Conservation (phyloP, 2,329 filamentous ascomycete species). For the Drechslerella dactyloides region DNA sequence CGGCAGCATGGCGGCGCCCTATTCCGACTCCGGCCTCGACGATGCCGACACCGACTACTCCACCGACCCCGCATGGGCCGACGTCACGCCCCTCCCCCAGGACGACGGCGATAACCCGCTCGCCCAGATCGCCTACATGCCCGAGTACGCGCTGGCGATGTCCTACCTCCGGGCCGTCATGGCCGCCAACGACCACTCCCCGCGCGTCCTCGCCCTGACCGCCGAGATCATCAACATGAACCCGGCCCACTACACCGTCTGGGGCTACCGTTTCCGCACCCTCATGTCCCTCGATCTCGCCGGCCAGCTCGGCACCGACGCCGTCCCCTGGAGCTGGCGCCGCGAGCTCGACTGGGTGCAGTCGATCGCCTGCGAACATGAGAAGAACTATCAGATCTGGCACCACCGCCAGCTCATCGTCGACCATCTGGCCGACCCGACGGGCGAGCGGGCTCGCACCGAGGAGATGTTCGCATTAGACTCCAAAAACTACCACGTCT, state of each 20-base stretch:
- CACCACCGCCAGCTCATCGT: slow-evolving; percentile 72
- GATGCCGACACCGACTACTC: slow-evolving; percentile 36
- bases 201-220: slow-evolving; percentile 79
- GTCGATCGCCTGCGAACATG: slow-evolving; percentile 76
- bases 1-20: slow-evolving; percentile 15
- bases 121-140: slow-evolving; percentile 88
- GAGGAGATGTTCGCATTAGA: slow-evolving; percentile 80
- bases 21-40: slow-evolving; percentile 13
- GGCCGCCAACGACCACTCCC: slow-evolving; percentile 81
- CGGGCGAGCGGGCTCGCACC: slow-evolving; percentile 78
- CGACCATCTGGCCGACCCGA: slow-evolving; percentile 65
- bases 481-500: slow-evolving; percentile 98
- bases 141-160: slow-evolving; percentile 89
- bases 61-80: slow-evolving; percentile 69
- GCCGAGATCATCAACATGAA: slow-evolving; percentile 91
- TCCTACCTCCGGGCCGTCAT: slow-evolving; percentile 93
- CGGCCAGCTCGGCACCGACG: slow-evolving; percentile 6
- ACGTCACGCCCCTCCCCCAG: slow-evolving; percentile 80
- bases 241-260: slow-evolving; percentile 96
- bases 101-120: slow-evolving; percentile 83
- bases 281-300: slow-evolving; percentile 77
- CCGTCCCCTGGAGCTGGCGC: slow-evolving; percentile 41
- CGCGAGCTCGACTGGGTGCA: slow-evolving; percentile 88
- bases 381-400: slow-evolving; percentile 99
- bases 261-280: slow-evolving; percentile 78